Base-by-base conservation (phyloP, 1,284 basidiomycete species). In the Chalciporus sp. region DNA sequence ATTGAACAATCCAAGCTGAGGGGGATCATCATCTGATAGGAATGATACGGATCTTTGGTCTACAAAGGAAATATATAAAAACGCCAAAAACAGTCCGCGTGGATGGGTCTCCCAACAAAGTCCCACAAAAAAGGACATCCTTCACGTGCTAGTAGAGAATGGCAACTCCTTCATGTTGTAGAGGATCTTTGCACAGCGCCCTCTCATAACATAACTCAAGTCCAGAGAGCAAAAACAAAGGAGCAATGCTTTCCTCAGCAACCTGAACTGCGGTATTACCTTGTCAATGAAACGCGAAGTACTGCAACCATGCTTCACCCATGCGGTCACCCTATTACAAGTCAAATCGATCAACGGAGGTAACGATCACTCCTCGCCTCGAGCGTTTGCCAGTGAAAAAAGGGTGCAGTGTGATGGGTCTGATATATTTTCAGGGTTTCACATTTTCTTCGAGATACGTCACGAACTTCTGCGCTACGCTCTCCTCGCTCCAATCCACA, bases 361-460 rank as follows among this genome's bases (percentile, higher is more conserved):
- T n/a, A n/a, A n/a, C n/a, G n/a, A n/a, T 23, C 23, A 23, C 23
- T 23, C 17, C 17, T 44, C 27, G 17, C 16, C 27, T 12, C 27
- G n/a, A 7, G 35, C 17, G 35, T 17, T 31, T 31, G 19, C 27
- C 17, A 31, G n/a, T 19, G 4, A 19, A 6, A 16, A 44, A 44
- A 2, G 10, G 4, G 5, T 28, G 14, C 10, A 17, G 17, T 37
- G 35, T n/a, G 5, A n/a, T 7, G n/a, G n/a, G n/a, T 43, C 42
- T 28, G 4, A 31, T 29, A 12, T 28, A 31, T 5, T 26, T 29
- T 73, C 63, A 83, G 9, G 73, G 66, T 60, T 75, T 79, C 50
- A 88, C 58, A 71, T 88, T 83, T 67, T 90, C 87, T 70, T 92
- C 88, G 57, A 97, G 68, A 72, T 94, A 95, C 53, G 73, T 68